Evolutionary conservation across 768 basidiomycete genomes (phyloP), one percentile per base, ranked within the genome.

Genomic region (Pisolithus tinctorius): DNA sequence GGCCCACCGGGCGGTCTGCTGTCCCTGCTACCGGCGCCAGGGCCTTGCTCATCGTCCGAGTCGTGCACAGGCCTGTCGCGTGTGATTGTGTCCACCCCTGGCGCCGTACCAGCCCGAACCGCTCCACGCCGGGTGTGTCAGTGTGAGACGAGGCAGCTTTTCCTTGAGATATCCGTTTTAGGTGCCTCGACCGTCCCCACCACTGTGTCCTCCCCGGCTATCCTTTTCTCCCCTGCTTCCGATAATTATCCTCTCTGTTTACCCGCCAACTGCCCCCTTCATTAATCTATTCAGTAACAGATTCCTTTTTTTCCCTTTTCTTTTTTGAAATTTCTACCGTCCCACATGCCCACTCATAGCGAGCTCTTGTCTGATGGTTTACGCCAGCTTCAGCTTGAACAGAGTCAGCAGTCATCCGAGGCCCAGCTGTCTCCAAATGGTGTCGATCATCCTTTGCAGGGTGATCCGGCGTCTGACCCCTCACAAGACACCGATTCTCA

Each of bases 281-380:
- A 31, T 43, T 52, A 29, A 31, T 47, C 45, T 55, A 34, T 29
- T 23, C 46, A 27, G 26, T 47, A n/a, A 25, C 10, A 10, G 37
- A 17, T 42, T 42, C 39, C 25, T 39, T 48, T 38, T 30, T 26
- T 48, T 50, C 67, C 38, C 49, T 60, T 20, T 20, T 20, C 20
- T 20, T 20, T 20, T 20, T 20, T 20, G 20, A 20, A 20, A 20
- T 20, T 20, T 20, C 20, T 53, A 50, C 59, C 48, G 55, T 37
- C 55, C 49, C 55, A 55, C 52, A 69, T 59, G 60, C 26, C 55
- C 44, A 62, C 69, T 48, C 71, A 76, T 58, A 57, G 68, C 50
- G 65, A 71, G 27, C 65, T 69, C 36, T 69, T 83, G 55, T 70
- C 75, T 8, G 65, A 75, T 48, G 71, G 70, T 55, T 70, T 83